Conservation (phyloP, 495 filamentous ascomycete genomes). For the Copromyces sp. region DNA sequence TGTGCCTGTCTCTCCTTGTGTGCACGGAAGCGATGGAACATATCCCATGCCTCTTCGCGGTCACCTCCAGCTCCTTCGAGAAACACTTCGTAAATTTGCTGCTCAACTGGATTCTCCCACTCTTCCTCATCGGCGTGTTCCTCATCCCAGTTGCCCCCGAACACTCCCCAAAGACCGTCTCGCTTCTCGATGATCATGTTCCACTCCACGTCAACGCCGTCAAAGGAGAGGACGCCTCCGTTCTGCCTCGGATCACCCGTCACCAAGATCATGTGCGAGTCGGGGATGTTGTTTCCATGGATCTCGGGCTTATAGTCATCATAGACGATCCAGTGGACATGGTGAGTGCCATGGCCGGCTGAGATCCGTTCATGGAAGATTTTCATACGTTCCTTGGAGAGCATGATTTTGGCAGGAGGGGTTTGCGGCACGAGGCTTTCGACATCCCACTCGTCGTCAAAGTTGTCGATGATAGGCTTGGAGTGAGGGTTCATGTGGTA, state of each 20-base stretch:
- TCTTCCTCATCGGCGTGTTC: not conserved
- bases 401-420: not conserved
- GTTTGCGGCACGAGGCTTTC: not conserved
- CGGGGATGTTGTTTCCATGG: not conserved
- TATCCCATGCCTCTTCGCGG: not conserved
- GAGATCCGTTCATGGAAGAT: not conserved
- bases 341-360: not conserved
- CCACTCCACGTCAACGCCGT: not conserved
- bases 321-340: not conserved
- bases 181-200: not conserved
- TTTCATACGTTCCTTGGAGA: not conserved
- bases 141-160: not conserved
- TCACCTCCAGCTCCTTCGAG: not conserved
- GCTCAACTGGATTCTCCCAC: not conserved
- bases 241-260: not conserved
- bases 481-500: not conserved
- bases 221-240: not conserved
- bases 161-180: not conserved
- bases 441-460: not conserved
- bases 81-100: not conserved
- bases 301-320: not conserved
- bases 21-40: not conserved
- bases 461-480: not conserved
- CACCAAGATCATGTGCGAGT: not conserved
- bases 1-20: not conserved